A percentile compares a stretch with the other conserved stretches of the same genome.
phyloP scores from a whole-genome alignment of 495 filamentous ascomycete genomes.

The Hyaloscypha finlandica region DNA sequence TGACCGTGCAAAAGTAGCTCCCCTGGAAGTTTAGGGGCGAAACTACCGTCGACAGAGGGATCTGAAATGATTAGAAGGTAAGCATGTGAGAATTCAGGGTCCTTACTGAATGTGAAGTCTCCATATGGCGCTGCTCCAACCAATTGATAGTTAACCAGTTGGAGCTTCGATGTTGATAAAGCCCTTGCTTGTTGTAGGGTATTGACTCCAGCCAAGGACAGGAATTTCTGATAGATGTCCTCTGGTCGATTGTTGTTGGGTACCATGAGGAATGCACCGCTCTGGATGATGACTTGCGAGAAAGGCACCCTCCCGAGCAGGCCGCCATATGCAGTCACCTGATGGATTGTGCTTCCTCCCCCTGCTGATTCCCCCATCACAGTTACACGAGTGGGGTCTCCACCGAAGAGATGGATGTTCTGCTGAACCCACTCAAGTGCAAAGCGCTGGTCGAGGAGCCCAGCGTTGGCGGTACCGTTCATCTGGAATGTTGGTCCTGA shows the following conservation, averaged over 20 bases:
- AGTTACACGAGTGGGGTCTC: conserved; percentile 65
- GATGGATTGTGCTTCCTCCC: conserved; percentile 65
- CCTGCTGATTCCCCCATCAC: conserved; percentile 74
- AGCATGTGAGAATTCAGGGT: not conserved
- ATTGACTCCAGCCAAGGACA: conserved; percentile 32
- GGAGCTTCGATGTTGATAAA: conserved; percentile 48
- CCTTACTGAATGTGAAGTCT: conserved; percentile 50
- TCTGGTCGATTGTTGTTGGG: conserved; percentile 22
- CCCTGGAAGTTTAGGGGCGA: conserved; percentile 56
- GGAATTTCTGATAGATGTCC: conserved; percentile 25
- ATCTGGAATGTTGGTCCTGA: conserved; percentile 46
- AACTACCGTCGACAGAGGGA: conserved; percentile 59
- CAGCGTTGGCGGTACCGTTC: conserved; percentile 62
- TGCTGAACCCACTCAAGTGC: conserved; percentile 75
- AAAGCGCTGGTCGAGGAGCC: conserved; percentile 66
- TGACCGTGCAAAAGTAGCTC: conserved; percentile 57
- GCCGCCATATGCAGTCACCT: conserved; percentile 60
- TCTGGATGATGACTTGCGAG: conserved; percentile 33
- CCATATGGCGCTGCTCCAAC: conserved; percentile 46
- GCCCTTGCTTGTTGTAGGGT: conserved; percentile 51
- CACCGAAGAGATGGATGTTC: conserved; percentile 69
- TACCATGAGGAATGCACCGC: conserved; percentile 29
- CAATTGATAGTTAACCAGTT: conserved; percentile 52
- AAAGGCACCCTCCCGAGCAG: conserved; percentile 30
- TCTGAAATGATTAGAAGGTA: conserved; percentile 4